phyloP scores from a whole-genome alignment of 257 asterid genomes.

The Fraxinus anomala region DNA sequence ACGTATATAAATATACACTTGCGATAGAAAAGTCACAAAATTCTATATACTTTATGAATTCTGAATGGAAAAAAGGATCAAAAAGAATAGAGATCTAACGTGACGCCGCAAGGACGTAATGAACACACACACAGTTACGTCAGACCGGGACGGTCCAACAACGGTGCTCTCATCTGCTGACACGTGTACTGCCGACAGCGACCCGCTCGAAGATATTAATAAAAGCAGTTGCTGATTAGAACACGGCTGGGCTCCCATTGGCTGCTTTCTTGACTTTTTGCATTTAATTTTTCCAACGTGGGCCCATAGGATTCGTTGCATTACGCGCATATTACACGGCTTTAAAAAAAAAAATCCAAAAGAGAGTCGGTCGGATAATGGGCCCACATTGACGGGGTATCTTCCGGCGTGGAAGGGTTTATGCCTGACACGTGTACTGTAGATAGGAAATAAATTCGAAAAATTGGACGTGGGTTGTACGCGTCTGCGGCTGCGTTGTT shows the following conservation, averaged over 20 bases:
- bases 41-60: too few species aligned
- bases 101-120: constrained; percentile 35
- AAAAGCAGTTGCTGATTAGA: constrained; percentile 50
- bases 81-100: too few species aligned
- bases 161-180: constrained; percentile 9
- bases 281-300: constrained; percentile 17
- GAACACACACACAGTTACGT: constrained; percentile 5
- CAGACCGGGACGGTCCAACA: constrained; percentile 13
- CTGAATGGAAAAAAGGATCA: too few species aligned
- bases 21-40: too few species aligned
- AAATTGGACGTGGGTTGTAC: too few species aligned
- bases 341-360: constrained; percentile 41
- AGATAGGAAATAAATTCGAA: not conserved
- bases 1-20: too few species aligned
- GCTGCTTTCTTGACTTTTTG: constrained; percentile 53
- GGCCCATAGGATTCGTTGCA: constrained; percentile 49
- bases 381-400: constrained; percentile 51
- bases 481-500: too few species aligned
- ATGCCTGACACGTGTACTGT: not conserved
- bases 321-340: constrained; percentile 53
- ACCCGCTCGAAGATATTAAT: constrained; percentile 52
- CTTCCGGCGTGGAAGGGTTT: constrained; percentile 23
- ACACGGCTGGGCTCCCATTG: constrained; percentile 69
- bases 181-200: constrained; percentile 76
- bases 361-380: constrained; percentile 45